Conservation (phyloP, 495 filamentous ascomycete genomes). For the Xylaria curta region DNA sequence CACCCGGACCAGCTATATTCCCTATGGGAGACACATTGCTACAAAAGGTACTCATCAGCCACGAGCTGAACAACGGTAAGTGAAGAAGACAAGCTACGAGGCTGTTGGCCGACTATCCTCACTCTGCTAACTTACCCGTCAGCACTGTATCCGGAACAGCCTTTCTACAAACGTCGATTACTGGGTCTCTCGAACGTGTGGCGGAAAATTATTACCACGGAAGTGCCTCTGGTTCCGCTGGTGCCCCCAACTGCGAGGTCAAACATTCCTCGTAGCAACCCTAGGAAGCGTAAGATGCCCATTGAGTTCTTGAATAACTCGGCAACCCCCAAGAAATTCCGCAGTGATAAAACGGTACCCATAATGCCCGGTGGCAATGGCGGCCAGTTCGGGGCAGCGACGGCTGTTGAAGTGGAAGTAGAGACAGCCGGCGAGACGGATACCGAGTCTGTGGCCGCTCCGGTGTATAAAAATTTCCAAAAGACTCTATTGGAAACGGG, state of each 20-base stretch:
- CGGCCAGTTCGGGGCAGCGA: conserved; percentile 24
- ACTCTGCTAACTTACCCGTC: conserved; percentile 5
- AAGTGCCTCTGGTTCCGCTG: conserved; percentile 23
- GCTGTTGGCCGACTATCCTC: background rate
- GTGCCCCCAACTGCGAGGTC: conserved; percentile 24
- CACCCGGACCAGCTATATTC: conserved; percentile 39
- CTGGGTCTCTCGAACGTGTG: background rate
- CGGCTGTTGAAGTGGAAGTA: background rate
- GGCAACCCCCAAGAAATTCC: conserved; percentile 19
- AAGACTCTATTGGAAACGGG: no score
- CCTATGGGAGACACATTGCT: conserved; percentile 40
- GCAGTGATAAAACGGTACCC: background rate
- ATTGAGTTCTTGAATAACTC: conserved; percentile 28
- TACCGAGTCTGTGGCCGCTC: background rate
- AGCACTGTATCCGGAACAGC: conserved; percentile 21
- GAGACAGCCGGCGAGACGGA: background rate
- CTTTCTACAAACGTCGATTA: conserved; percentile 12
- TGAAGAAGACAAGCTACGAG: background rate
- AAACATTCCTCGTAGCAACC: conserved; percentile 37
- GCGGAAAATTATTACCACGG: background rate
- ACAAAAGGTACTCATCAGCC: conserved; percentile 33
- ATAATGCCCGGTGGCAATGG: conserved; percentile 15
- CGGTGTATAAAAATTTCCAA: background rate
- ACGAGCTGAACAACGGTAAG: conserved; percentile 33
- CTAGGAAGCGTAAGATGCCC: conserved; percentile 39